Conservation (phyloP, 257 asterid species). For the Anisodus acutangulus region DNA sequence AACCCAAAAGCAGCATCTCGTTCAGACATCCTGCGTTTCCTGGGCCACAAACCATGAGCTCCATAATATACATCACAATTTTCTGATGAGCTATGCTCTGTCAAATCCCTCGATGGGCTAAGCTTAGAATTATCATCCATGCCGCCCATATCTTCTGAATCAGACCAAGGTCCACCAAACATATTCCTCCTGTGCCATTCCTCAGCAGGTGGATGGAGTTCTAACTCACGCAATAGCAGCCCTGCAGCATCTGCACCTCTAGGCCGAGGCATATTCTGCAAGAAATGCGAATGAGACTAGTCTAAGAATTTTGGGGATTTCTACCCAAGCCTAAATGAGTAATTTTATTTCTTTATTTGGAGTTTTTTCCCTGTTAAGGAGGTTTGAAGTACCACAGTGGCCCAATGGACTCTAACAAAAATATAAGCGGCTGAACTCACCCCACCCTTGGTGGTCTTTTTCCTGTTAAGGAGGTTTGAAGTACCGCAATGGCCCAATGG, state of each 20-base stretch:
- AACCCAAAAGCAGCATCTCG: slow-evolving; percentile 98
- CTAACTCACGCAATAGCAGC: slow-evolving; percentile 90
- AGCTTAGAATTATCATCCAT: slow-evolving; percentile 55
- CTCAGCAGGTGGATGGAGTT: slow-evolving; percentile 99
- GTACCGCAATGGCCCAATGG: not conserved
- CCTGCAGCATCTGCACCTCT: slow-evolving; percentile 99
- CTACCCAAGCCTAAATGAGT: not conserved
- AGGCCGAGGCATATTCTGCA: slow-evolving; percentile 98
- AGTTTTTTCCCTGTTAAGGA: not conserved
- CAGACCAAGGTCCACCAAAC: slow-evolving; percentile 99
- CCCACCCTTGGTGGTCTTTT: not conserved
- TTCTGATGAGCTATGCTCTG: slow-evolving; percentile 58
- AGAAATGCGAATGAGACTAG: slow-evolving; percentile 13
- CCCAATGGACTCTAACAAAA: slow-evolving; percentile 5
- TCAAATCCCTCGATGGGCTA: slow-evolving; percentile 58
- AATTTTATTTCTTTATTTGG: not conserved
- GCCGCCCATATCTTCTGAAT: slow-evolving; percentile 62
- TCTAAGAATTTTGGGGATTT: not conserved
- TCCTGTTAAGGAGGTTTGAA: not conserved
- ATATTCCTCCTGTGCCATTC: slow-evolving; percentile 98
- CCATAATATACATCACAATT: slow-evolving; percentile 59
- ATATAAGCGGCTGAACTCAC: not conserved
- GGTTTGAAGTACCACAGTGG: not conserved
- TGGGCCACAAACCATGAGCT: slow-evolving; percentile 92
- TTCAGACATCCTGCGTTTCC: slow-evolving; percentile 97